phyloP scores from a whole-genome alignment of 2,329 filamentous ascomycete genomes.

The Aspergillus nomiae region DNA sequence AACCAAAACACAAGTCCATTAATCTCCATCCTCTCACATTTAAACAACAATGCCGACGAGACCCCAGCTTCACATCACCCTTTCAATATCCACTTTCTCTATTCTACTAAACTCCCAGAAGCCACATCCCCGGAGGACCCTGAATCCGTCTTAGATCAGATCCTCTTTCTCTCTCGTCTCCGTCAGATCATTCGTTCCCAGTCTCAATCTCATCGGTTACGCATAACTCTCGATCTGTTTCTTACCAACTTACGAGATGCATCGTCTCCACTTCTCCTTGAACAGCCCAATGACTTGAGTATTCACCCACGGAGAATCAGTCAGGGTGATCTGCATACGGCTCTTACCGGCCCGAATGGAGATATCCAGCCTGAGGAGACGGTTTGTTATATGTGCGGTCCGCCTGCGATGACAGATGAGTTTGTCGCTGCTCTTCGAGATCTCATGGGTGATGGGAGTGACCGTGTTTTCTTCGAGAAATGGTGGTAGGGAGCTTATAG shows the following conservation, averaged over 20 bases:
- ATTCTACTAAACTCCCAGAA: slow-evolving; percentile 55
- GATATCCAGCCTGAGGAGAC: slow-evolving; percentile 36
- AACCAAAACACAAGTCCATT: slow-evolving; percentile 57
- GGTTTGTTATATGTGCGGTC: slow-evolving; percentile 69
- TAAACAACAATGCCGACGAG: slow-evolving; percentile 50
- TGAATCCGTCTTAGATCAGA: slow-evolving; percentile 30
- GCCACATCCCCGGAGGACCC: slow-evolving; percentile 6
- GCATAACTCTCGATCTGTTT: slow-evolving; percentile 37
- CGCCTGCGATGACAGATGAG: slow-evolving; percentile 69
- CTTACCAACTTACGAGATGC: slow-evolving; percentile 30
- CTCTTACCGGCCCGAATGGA: slow-evolving; percentile 32
- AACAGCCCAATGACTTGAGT: slow-evolving; percentile 26
- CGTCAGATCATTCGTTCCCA: slow-evolving; percentile 38
- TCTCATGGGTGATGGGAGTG: slow-evolving; percentile 47
- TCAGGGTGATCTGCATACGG: slow-evolving; percentile 37
- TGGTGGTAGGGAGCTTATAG: slow-evolving; percentile 58
- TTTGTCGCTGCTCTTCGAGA: slow-evolving; percentile 51
- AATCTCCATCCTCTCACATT: slow-evolving; percentile 69
- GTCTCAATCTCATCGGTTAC: slow-evolving; percentile 26
- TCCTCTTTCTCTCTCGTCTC: slow-evolving; percentile 53
- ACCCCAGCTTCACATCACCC: slow-evolving; percentile 30
- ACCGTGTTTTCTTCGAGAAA: slow-evolving; percentile 60
- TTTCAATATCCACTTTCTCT: slow-evolving; percentile 61
- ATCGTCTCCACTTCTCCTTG: slow-evolving; percentile 9
- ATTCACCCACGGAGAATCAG: slow-evolving; percentile 37